Evolutionary conservation across 169 alveolate genomes (phyloP), one percentile per base, ranked within the genome.

Genomic region (Plasmodium malariae): DNA sequence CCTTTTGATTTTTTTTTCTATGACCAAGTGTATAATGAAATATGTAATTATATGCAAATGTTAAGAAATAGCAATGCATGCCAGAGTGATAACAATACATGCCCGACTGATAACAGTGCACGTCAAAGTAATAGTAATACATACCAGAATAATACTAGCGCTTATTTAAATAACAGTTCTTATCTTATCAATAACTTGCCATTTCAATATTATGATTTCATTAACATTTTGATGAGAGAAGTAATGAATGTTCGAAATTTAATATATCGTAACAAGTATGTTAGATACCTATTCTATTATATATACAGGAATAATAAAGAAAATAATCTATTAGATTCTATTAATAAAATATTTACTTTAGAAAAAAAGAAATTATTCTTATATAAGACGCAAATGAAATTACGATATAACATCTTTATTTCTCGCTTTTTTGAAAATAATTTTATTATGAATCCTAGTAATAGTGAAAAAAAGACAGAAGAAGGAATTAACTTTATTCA

Each of bases 281-380:
- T 86, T n/a, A 57, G 92, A 32, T 86, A 86, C 37, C 6, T 86
- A 3, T 86, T 86, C 63, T 86, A 86, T 45, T 86, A 86, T 28
- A 86, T 86, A 1, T 86, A 86, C 37, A 57, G 37, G 19, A 70
- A 60, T 62, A 55, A 17, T 30, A 12, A 37, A 1, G 11, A 37
- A 0, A 34, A 34, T 6, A 62, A 70, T n/a, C 9, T 86, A 9
- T 14, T 57, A 7, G 51, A 86, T 30, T 17, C 49, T 55, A 62
- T 86, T 3, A 68, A 86, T 30, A 55, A 43, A 24, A 49, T 69
- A 7, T 86, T 86, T 3, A 24, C 40, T 0, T 1, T 43, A 19
- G 92, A 86, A 70, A 86, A 34, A 19, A 68, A 86, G 21, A 86
- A 86, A 55, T 34, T 86, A 6, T 36, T 28, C 3, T 28, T 86